Percentiles rank a stretch among this genome's conserved stretches.
These are phyloP conservation scores for Puccinia polysora DNA, from an alignment of 1,284 basidiomycete species.

Conservation along the genomic window DNA sequence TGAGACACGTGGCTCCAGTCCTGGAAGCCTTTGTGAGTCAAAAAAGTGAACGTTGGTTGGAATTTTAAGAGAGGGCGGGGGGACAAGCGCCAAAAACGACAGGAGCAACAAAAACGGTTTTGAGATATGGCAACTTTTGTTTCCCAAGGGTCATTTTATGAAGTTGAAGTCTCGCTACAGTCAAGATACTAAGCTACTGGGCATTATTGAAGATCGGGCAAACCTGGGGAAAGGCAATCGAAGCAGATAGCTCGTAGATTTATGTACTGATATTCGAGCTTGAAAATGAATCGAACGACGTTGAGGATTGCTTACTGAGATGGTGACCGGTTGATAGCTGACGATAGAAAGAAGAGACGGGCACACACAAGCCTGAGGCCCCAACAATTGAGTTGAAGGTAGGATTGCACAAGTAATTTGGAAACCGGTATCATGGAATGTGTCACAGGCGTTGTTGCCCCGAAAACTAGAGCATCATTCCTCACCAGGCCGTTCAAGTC, in stretches of 20 bases:
- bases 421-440: constrained; percentile 5
- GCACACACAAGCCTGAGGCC: too few species aligned
- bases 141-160: too few species aligned
- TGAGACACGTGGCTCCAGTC: constrained; percentile 10
- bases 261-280: neutral
- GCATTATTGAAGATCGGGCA: too few species aligned
- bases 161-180: too few species aligned
- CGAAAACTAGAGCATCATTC: neutral
- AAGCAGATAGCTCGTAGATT: neutral
- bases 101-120: too few species aligned
- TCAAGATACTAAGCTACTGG: too few species aligned
- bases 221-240: neutral
- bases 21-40: neutral
- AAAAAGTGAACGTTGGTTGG: neutral
- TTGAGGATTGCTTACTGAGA: neutral
- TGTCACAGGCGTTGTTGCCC: neutral
- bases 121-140: too few species aligned
- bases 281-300: neutral
- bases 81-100: neutral
- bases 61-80: neutral
- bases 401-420: constrained; percentile 10
- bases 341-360: neutral
- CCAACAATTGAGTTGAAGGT: too few species aligned
- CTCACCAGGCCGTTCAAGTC: neutral
- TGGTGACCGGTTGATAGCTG: neutral